Evolutionary conservation across 148 eudicot genomes (phyloP).

Genomic region (Oxyria digyna): DNA sequence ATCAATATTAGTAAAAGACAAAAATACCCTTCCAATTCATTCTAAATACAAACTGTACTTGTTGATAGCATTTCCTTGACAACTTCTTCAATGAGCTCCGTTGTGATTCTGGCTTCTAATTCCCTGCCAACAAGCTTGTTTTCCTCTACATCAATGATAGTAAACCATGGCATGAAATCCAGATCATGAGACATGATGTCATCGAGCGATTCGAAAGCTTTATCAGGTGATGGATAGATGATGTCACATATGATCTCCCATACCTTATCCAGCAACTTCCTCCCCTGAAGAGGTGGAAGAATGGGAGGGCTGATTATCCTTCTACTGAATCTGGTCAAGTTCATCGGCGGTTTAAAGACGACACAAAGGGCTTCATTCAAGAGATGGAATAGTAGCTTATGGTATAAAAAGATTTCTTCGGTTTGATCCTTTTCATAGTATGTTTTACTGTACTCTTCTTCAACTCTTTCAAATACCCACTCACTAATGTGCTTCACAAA

Average conservation of each 20-base stretch:
- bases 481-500: conserved; percentile 51
- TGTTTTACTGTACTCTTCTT: conserved; percentile 39
- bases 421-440: conserved; percentile 15
- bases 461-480: conserved; percentile 61
- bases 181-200: conserved; percentile 53
- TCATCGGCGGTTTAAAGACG: conserved; percentile 44
- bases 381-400: conserved; percentile 55
- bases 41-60: not conserved
- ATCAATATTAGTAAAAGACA: not conserved
- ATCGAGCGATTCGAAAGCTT: conserved; percentile 31
- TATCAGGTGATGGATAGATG: conserved; percentile 38
- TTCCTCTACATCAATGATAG: conserved; percentile 38
- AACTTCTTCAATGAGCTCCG: conserved; percentile 54
- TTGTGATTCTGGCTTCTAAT: conserved; percentile 42
- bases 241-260: conserved; percentile 49
- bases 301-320: conserved; percentile 23
- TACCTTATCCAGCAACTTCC: conserved; percentile 43
- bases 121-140: conserved; percentile 45
- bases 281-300: conserved; percentile 36
- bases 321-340: conserved; percentile 38
- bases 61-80: conserved; percentile 23
- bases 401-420: conserved; percentile 28
- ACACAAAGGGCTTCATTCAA: conserved; percentile 60
- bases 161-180: conserved; percentile 41
- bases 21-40: not conserved